Evolutionary conservation across 345 rosid species (phyloP).

Genomic region (Microthlaspi erraticum): DNA sequence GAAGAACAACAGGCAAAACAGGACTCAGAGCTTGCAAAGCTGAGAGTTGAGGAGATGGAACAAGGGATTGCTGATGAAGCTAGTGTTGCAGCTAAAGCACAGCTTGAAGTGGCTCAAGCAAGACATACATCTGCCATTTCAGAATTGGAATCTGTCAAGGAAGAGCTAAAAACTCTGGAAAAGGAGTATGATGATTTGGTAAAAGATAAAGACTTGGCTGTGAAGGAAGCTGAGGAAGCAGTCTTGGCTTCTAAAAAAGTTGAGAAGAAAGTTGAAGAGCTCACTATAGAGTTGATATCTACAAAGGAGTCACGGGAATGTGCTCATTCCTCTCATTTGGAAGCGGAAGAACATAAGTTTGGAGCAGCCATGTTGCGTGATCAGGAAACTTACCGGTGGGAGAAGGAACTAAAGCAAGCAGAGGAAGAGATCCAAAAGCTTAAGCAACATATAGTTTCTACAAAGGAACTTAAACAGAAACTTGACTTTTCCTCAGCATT

Average conservation of each 20-base stretch:
- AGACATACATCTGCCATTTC: conserved; percentile 75
- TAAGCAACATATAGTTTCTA: conserved; percentile 65
- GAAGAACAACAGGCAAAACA: conserved; percentile 95
- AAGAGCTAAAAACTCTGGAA: conserved; percentile 61
- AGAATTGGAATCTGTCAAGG: conserved; percentile 73
- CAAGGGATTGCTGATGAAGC: conserved; percentile 90
- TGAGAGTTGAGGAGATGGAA: conserved; percentile 91
- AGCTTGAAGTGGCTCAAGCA: conserved; percentile 89
- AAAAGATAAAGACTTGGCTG: conserved; percentile 62
- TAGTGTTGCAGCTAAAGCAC: conserved; percentile 94
- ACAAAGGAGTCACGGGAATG: conserved; percentile 80
- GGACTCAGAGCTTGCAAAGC: conserved; percentile 85
- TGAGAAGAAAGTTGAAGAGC: conserved; percentile 88
- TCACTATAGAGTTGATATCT: conserved; percentile 84
- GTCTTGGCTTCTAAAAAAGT: conserved; percentile 74
- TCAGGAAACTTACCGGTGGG: conserved; percentile 82
- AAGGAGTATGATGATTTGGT: conserved; percentile 64
- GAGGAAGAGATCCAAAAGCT: conserved; percentile 84
- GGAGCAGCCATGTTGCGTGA: conserved; percentile 85
- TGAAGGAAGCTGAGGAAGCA: conserved; percentile 75
- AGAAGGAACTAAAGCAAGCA: conserved; percentile 81
- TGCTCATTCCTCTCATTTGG: conserved; percentile 91
- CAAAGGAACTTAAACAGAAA: conserved; percentile 75
- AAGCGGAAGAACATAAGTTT: conserved; percentile 88
- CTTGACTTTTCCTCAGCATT: conserved; percentile 68